Percentiles rank a stretch among this genome's conserved stretches.
phyloP scores from a whole-genome alignment of 2,329 filamentous ascomycete species.

The Penicillium psychrosexuale region DNA sequence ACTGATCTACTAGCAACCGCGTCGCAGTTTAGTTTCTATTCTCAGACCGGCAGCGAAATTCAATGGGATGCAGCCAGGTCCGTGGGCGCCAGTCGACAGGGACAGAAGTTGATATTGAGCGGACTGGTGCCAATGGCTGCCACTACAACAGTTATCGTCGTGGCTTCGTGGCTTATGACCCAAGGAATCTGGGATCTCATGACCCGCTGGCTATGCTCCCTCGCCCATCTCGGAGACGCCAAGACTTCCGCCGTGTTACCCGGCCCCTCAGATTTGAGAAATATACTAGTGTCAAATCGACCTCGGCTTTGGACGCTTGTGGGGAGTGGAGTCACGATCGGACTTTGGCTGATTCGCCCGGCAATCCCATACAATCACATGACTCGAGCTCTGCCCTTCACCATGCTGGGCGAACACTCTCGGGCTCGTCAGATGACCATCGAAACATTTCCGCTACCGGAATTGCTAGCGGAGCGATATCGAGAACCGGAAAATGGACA shows the following conservation, averaged over 20 bases:
- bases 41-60: constrained; percentile 31
- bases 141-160: constrained; percentile 16
- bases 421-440: constrained; percentile 4
- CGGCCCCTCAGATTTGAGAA: constrained; percentile 13
- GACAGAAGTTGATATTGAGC: constrained; percentile 29
- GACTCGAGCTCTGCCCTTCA: constrained; percentile 28
- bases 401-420: constrained; percentile 17
- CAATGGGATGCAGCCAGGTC: constrained; percentile 31
- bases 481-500: constrained; percentile 24
- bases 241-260: constrained; percentile 14
- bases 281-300: background rate
- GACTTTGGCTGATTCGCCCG: constrained; percentile 26
- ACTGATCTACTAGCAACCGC: constrained; percentile 23
- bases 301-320: constrained; percentile 20
- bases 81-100: constrained; percentile 27
- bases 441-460: constrained; percentile 26
- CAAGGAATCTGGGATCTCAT: constrained; percentile 24
- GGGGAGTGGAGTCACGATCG: constrained; percentile 10
- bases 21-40: constrained; percentile 32
- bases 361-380: constrained; percentile 30
- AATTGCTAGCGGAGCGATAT: constrained; percentile 20
- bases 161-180: constrained; percentile 21
- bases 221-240: constrained; percentile 16
- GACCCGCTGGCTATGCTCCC: constrained; percentile 22
- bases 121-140: constrained; percentile 26